Evolutionary conservation across 257 asterid species (phyloP), one percentile per base, ranked within the genome.

Genomic region (Echium plantagineum): DNA sequence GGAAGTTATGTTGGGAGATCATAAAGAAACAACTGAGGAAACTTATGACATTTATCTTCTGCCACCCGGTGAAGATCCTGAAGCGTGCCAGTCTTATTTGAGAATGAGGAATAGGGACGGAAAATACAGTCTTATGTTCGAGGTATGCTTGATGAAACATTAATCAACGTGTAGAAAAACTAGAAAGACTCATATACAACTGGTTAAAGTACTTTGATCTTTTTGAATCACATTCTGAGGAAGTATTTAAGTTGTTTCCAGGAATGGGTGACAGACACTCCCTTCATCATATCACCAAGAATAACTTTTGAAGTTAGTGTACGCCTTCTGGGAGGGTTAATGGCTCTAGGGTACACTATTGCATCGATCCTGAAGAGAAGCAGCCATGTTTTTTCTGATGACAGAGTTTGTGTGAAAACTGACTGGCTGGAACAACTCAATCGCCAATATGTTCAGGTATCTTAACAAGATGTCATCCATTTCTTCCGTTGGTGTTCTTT

Each of bases 1-100:
- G 86, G 89, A 79, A 59, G 78, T 89, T 52, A 77, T 93, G 72
- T 46, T 82, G 12, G 78, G 75, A 47, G 95, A 84, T 62, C 69
- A 71, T 73, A 72, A 15, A 61, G 99, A 93, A 78, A 67, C 72
- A 54, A 78, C 76, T 3, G 99, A 89, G 81, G 96, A 93, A 83
- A 93, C 97, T 59, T 93, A 93, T 75, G 99, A 93, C 61, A 93
- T 93, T 56, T 93, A 84, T 83, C 97, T 93, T 69, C 88, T 93
- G 38, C 99, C 99, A 51, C 99, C 99, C 21, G 95, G 99, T 52
- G 99, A 93, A 80, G 99, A 93, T 80, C 97, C 96, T 54, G 99
- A 93, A 76, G 95, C 97, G 55, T 93, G 99, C 66, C 99, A 93
- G 67, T 93, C 99, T 7, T 93, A 93, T 77, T 75, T 93, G 83